Base-by-base conservation (phyloP, 176 grass and related monocot species). In the Oropetium thomaeum region DNA sequence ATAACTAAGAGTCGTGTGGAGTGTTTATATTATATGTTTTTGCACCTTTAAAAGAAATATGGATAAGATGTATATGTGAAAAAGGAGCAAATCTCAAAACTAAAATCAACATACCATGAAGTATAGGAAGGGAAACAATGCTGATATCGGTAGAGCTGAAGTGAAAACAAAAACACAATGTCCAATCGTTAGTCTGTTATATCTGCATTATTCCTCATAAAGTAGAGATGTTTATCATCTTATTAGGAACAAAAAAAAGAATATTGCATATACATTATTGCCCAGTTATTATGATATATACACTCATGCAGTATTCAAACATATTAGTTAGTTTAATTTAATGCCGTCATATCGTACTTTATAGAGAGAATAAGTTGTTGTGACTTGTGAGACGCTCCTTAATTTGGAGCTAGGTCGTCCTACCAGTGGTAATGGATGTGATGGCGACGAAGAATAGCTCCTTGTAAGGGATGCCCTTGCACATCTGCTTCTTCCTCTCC, bases 91-190 rank as follows among this genome's bases (percentile, higher is more conserved):
- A n/a, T n/a, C n/a, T 26, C 33, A 9, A 58, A 41, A 1, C 14
- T 12, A 5, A 3, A 7, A 16, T 32, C 19, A 37, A 84, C 89
- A n/a, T 84, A 97, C 93, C 93, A 97, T 90, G 85, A 90, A 97
- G 69, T 97, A 97, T 70, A 97, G 9, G 69, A 86, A 97, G 30
- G 93, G 93, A 58, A 93, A 93, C 42, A 97, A 35, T 0, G 84
- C 86, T 58, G 87, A 85, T 75, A 90, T 85, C 45, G 93, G 87
- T 51, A 97, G 72, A 81, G 85, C 93, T 97, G 93, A 73, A 83
- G n/a, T n/a, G n/a, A n/a, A n/a, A n/a, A n/a, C n/a, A n/a, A 83
- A 82, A 8, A 58, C 1, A 54, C 5, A 65, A 59, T 23, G 2
- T 1, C 51, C 42, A 4, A 51, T 35, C 7, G 30, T 65, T 14